phyloP scores from a whole-genome alignment of 1,284 basidiomycete species.

The Schizopora paradoxa region DNA sequence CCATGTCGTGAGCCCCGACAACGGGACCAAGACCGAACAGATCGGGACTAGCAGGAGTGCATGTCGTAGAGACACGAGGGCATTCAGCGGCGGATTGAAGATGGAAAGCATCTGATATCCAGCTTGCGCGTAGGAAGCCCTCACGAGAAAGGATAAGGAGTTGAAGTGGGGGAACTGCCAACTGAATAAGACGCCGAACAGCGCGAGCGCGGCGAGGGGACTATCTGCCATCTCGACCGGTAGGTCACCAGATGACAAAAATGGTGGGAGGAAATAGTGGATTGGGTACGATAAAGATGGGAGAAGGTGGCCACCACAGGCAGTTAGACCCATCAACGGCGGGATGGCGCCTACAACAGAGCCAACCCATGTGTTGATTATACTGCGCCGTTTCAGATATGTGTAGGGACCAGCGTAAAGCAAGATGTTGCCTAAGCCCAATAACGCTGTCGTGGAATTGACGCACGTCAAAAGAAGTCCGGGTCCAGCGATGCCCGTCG shows the following conservation, averaged over 20 bases:
- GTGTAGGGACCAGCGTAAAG: conserved; percentile 95
- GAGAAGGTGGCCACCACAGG: conserved; percentile 79
- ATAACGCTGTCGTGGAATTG: conserved; percentile 81
- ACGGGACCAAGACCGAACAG: conserved; percentile 76
- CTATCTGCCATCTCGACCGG: conserved; percentile 54
- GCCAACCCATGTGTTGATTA: conserved; percentile 95
- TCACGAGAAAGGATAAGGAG: conserved; percentile 82
- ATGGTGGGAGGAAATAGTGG: conserved; percentile 51
- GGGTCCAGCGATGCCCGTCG: conserved; percentile 75
- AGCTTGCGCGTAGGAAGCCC: conserved; percentile 87
- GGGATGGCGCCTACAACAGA: conserved; percentile 90
- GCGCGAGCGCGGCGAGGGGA: conserved; percentile 68
- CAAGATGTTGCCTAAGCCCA: conserved; percentile 83
- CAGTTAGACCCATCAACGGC: conserved; percentile 98
- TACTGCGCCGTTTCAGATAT: conserved; percentile 84
- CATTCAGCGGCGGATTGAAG: conserved; percentile 75
- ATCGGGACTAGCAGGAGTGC: conserved; percentile 75
- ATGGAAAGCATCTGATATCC: conserved; percentile 95
- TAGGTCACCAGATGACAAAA: conserved; percentile 30
- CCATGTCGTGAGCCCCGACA: conserved; percentile 86
- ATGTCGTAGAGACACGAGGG: conserved; percentile 83
- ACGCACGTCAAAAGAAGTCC: conserved; percentile 79
- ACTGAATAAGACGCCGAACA: conserved; percentile 83
- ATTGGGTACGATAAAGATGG: conserved; percentile 57
- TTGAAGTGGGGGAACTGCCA: conserved; percentile 99